These are phyloP conservation scores for Curvularia spicifera DNA, from an alignment of 2,329 filamentous ascomycete genomes.

Conservation along the genomic window DNA sequence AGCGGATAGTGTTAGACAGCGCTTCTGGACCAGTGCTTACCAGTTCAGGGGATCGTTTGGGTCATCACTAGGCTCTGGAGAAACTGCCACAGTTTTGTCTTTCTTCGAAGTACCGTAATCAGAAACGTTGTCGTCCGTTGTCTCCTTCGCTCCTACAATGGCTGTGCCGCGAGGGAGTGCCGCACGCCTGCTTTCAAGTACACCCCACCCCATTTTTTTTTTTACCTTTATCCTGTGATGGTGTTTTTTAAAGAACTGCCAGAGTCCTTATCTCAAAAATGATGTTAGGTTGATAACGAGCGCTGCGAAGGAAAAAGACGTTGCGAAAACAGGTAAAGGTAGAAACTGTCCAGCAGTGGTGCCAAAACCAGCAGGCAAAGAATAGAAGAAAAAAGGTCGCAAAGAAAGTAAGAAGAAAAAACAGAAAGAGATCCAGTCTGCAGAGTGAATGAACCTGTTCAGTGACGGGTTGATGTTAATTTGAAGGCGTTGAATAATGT, in stretches of 20 bases:
- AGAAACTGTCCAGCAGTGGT: slow-evolving; percentile 21
- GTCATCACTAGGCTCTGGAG: slow-evolving; percentile 11
- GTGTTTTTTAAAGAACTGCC: neutral
- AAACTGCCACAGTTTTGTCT: slow-evolving; percentile 7
- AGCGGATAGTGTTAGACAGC: neutral
- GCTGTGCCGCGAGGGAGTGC: slow-evolving; percentile 17
- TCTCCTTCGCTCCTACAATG: slow-evolving; percentile 12
- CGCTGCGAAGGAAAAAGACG: neutral
- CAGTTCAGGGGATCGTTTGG: slow-evolving; percentile 24
- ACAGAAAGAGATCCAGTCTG: slow-evolving; percentile 11
- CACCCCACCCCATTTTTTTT: slow-evolving; percentile 19
- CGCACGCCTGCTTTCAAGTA: slow-evolving; percentile 19
- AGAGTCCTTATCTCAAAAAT: neutral
- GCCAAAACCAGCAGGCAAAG: slow-evolving; percentile 16
- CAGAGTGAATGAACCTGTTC: slow-evolving; percentile 3
- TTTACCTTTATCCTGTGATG: neutral
- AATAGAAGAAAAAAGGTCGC: slow-evolving; percentile 8
- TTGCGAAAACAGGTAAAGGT: neutral
- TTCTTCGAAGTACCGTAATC: slow-evolving; percentile 16
- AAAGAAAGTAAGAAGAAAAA: slow-evolving; percentile 7
- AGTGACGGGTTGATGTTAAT: slow-evolving; percentile 9
- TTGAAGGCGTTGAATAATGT: neutral
- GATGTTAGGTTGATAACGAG: neutral
- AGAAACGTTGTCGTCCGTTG: slow-evolving; percentile 7
- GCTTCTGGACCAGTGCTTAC: neutral